Conservation (phyloP, 2,329 filamentous ascomycete species). For the Scedosporium minutisporum region DNA sequence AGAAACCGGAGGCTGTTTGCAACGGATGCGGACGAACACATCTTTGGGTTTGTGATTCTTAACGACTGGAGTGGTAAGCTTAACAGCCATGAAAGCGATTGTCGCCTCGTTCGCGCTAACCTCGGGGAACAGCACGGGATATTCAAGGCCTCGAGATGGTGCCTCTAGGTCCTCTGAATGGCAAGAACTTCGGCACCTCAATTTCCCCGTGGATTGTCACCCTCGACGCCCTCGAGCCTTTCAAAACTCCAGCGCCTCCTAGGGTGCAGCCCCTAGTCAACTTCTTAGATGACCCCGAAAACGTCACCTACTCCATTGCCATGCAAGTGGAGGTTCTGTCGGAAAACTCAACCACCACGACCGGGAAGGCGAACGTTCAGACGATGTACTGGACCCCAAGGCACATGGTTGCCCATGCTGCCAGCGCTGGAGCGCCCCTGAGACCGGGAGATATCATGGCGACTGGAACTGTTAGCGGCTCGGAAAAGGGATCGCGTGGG, state of each 20-base stretch:
- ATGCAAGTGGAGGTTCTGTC: slow-evolving; percentile 19
- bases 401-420: slow-evolving; percentile 70
- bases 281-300: slow-evolving; percentile 25
- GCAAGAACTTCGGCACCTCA: slow-evolving; percentile 45
- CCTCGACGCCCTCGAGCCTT: slow-evolving; percentile 35
- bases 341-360: slow-evolving; percentile 24
- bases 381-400: slow-evolving; percentile 23
- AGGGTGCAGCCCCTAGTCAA: slow-evolving; percentile 50
- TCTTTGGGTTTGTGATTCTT: slow-evolving; percentile 58
- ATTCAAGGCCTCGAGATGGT: slow-evolving; percentile 47
- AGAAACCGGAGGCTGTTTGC: slow-evolving; percentile 13
- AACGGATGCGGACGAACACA: slow-evolving; percentile 52
- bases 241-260: slow-evolving; percentile 46
- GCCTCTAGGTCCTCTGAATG: slow-evolving; percentile 47
- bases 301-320: slow-evolving; percentile 23
- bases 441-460: slow-evolving; percentile 61
- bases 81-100: slow-evolving; percentile 39
- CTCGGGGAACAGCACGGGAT: slow-evolving; percentile 35
- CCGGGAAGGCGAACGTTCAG: slow-evolving; percentile 19
- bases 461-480: slow-evolving; percentile 31
- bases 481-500: slow-evolving; percentile 25
- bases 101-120: slow-evolving; percentile 44
- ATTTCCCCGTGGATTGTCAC: slow-evolving; percentile 50
- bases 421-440: slow-evolving; percentile 61
- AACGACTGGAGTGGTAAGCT: slow-evolving; percentile 42